Conservation (phyloP, 2,329 filamentous ascomycete genomes). For the Cadophora sp. region DNA sequence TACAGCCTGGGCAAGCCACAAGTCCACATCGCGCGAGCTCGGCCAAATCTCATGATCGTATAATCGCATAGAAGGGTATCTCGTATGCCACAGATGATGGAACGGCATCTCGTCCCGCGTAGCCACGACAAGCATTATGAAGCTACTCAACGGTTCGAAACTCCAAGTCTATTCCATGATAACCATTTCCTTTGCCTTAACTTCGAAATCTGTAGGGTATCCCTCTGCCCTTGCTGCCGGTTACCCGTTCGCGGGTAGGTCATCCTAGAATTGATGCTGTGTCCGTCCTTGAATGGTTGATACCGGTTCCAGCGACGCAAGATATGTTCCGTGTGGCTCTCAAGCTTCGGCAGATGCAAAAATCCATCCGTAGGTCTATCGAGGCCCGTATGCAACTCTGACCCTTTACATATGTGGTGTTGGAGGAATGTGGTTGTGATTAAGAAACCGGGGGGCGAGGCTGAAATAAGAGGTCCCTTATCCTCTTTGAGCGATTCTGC, state of each 20-base stretch:
- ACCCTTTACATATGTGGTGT: background rate
- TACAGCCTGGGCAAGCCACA: background rate
- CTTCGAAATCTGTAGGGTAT: background rate
- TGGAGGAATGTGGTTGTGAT: background rate
- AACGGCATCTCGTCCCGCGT: background rate
- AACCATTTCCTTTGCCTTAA: too few species aligned
- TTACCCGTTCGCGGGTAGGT: background rate
- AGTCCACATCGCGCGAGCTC: background rate
- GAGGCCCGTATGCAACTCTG: background rate
- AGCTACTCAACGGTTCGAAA: too few species aligned
- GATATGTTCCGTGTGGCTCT: too few species aligned
- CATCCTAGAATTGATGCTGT: background rate
- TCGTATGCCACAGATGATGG: background rate
- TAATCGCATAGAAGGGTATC: background rate
- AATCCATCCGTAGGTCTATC: background rate
- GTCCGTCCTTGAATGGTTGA: background rate
- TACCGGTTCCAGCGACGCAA: background rate
- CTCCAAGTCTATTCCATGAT: too few species aligned
- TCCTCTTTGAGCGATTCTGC: background rate
- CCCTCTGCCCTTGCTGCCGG: background rate
- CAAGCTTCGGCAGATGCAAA: background rate
- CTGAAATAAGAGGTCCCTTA: background rate
- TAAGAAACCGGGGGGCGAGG: background rate
- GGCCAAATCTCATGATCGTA: background rate
- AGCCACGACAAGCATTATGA: background rate